Conservation (phyloP, 352 stramenopile genomes). For the Discostella stelligera region DNA sequence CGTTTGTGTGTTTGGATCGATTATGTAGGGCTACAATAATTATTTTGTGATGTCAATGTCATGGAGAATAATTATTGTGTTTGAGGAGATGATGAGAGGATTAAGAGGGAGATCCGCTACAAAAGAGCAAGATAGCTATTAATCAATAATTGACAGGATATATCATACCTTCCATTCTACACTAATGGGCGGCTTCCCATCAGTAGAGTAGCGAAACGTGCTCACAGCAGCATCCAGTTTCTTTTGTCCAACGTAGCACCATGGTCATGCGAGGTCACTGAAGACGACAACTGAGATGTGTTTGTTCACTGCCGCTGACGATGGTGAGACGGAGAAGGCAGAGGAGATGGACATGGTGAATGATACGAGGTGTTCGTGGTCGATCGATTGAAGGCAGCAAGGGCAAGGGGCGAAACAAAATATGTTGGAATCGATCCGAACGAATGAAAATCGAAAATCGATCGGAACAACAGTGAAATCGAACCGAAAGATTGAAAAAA, state of each 20-base stretch:
- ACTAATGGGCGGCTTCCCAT: slow-evolving; percentile 23
- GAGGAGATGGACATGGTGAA: slow-evolving; percentile 35
- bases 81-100: neutral
- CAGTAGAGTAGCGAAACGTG: slow-evolving; percentile 22
- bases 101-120: neutral
- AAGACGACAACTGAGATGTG: slow-evolving; percentile 60
- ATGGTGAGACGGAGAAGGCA: slow-evolving; percentile 11
- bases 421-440: no score
- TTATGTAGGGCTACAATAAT: slow-evolving; percentile 60
- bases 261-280: slow-evolving; percentile 77
- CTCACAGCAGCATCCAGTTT: slow-evolving; percentile 62
- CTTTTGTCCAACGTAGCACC: slow-evolving; percentile 77
- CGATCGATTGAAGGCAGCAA: no score
- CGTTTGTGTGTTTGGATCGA: slow-evolving; percentile 68
- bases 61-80: neutral
- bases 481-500: no score
- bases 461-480: no score
- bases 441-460: no score
- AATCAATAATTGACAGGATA: no score
- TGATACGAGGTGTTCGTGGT: no score
- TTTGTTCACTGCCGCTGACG: slow-evolving; percentile 7
- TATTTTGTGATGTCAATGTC: neutral
- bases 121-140: no score
- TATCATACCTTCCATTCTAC: slow-evolving; percentile 71
- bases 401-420: no score